Evolutionary conservation across 1,139 yeast species (phyloP).

Genomic region (Candida mesenterica): DNA sequence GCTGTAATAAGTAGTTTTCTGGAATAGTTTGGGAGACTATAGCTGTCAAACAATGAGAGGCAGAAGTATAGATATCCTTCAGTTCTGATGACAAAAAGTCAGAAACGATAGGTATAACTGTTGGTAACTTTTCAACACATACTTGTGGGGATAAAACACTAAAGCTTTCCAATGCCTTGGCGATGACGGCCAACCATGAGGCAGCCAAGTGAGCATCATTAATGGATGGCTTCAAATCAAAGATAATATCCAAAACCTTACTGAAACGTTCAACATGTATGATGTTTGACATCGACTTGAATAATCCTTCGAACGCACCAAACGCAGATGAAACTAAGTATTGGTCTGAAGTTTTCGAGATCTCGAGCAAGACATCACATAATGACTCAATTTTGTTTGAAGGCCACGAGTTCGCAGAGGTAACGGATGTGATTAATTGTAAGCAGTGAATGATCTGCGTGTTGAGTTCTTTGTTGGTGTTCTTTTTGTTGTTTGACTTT

Average conservation of each 20-base stretch:
- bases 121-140: constrained; percentile 57
- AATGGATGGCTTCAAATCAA: constrained; percentile 76
- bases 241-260: constrained; percentile 65
- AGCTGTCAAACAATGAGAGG: constrained; percentile 85
- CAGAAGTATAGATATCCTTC: constrained; percentile 67
- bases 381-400: constrained; percentile 62
- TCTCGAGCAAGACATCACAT: constrained; percentile 72
- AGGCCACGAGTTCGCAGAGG: constrained; percentile 84
- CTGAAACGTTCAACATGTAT: constrained; percentile 62
- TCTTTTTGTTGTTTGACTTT: constrained; percentile 28
- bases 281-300: constrained; percentile 68
- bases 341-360: constrained; percentile 83
- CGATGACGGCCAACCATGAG: constrained; percentile 92
- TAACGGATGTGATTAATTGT: constrained; percentile 68
- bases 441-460: constrained; percentile 71
- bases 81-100: constrained; percentile 67
- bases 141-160: constrained; percentile 56
- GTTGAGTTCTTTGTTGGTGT: constrained; percentile 45
- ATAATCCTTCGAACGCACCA: constrained; percentile 80
- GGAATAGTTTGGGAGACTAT: constrained; percentile 65
- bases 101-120: constrained; percentile 55
- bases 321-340: constrained; percentile 79
- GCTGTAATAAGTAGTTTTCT: constrained; percentile 52
- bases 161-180: constrained; percentile 78
- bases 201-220: constrained; percentile 87